Conservation (phyloP, 371 early-diverging fungal species). For the Basidiobolus meristosporus region DNA sequence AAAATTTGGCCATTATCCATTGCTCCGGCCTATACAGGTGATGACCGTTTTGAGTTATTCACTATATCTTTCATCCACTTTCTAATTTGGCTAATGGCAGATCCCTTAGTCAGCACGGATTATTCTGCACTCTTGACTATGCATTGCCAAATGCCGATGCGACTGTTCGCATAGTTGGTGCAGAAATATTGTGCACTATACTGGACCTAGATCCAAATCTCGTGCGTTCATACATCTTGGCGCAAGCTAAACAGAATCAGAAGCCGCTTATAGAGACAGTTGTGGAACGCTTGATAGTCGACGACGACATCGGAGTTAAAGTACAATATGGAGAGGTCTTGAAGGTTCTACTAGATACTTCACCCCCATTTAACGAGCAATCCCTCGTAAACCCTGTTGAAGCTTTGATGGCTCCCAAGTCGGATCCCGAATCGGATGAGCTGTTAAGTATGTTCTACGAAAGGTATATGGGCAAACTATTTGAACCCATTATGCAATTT, state of each 20-base stretch:
- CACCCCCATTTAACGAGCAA: slow-evolving; percentile 3
- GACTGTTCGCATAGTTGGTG: slow-evolving; percentile 28
- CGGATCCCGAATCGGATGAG: too few relatives aligned
- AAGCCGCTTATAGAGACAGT: slow-evolving; percentile 34
- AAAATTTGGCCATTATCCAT: slow-evolving; percentile 30
- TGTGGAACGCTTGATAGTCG: slow-evolving; percentile 31
- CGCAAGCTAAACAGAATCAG: slow-evolving; percentile 23
- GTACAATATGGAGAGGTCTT: slow-evolving; percentile 53
- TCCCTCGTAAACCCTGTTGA: slow-evolving; percentile 5
- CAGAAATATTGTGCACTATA: slow-evolving; percentile 47
- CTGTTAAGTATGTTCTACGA: too few relatives aligned
- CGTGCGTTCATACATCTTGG: slow-evolving; percentile 44
- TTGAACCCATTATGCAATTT: neutral
- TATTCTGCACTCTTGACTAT: slow-evolving; percentile 48
- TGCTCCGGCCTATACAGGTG: slow-evolving; percentile 39
- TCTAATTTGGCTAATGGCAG: too few relatives aligned
- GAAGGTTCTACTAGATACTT: slow-evolving; percentile 50
- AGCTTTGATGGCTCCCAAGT: too few relatives aligned
- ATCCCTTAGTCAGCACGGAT: slow-evolving; percentile 43
- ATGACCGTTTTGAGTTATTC: too few relatives aligned
- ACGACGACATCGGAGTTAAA: slow-evolving; percentile 38
- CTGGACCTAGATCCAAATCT: slow-evolving; percentile 61
- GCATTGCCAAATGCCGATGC: slow-evolving; percentile 27
- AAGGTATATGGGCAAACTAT: too few relatives aligned
- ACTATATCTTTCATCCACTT: too few relatives aligned